Evolutionary conservation across 2,329 filamentous ascomycete genomes (phyloP), one percentile per base, ranked within the genome.

Genomic region (Claviceps digitariae): DNA sequence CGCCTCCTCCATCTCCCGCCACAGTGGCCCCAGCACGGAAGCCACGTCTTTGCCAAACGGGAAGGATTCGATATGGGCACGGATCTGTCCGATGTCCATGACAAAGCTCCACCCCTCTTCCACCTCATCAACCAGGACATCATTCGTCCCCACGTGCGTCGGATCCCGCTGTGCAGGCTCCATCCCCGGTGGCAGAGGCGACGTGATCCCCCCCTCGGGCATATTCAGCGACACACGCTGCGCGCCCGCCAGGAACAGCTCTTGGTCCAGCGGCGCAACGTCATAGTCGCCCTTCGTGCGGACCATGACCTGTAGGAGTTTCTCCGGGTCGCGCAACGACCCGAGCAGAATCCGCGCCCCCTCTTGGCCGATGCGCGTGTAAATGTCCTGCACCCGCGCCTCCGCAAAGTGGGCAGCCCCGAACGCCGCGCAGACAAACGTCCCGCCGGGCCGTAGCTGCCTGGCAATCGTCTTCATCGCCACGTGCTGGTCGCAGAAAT

Each of bases 361-460:
- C 3, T 12, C 25, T 4, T 46, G 21, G 31, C 52, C 27, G 47
- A 54, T 54, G n/a, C 47, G 46, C 17, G 21, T 29, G 7, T 31
- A 54, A 3, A 54, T 15, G 25, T 54, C 52, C 40, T 54, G 52
- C 52, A 54, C n/a, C 6, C 13, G 12, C 5, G 15, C 38, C 27
- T 54, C 34, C 2, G n/a, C 15, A 34, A 54, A 54, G 3, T 29
- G 20, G 17, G 52, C 52, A 2, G 47, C 13, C 2, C 52, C 52
- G 9, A 54, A 54, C 4, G 17, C 13, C 4, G 52, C 46, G 38
- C 36, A 43, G 6, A 17, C 58, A 46, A 61, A 60, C 7, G 59
- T 61, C 12, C 59, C 59, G 13, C 56, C 56, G 5, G 57, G 43
- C 21, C 44, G 31, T 25, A 54, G 15, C 36, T 62, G 60, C 8